Evolutionary conservation across 257 asterid genomes (phyloP), one percentile per base, ranked within the genome.

Genomic region (Nemophila menziesii): DNA sequence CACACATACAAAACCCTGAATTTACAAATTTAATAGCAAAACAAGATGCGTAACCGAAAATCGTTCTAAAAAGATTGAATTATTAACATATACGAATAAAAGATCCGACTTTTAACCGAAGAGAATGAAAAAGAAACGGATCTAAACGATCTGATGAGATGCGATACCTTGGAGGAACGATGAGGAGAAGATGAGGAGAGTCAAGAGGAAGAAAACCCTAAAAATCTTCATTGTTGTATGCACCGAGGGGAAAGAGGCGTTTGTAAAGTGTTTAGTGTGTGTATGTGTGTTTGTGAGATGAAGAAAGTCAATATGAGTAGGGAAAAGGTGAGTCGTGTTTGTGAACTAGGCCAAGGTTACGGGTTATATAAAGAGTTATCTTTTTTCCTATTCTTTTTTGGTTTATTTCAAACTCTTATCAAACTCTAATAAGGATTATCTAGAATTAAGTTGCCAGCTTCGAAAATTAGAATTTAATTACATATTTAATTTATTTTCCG

Each of bases 141-240:
- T 5, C 12, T 16, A 6, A 18, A 44, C 57, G 70, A 70, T 63
- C 68, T 8, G 22, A 12, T 15, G 44, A 39, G 48, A 65, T 24
- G 37, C 60, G 13, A 42, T 54, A 90, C 99, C 92, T 63, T 64
- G 89, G n/a, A 85, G 68, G 55, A 75, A 46, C 2, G 80, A 70
- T 10, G 86, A 77, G 5, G 94, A 81, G 46, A 77, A 65, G n/a
- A 85, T 37, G 43, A 89, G 77, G 47, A 90, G 64, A 18, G 80
- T 56, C 49, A 90, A 66, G 63, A 85, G 39, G 45, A 66, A 46
- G 33, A 74, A 63, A 71, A 56, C 86, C 93, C 94, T 77, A 69
- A 73, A 41, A 41, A 4, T 62, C 54, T 71, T 20, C 94, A 82
- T 74, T 29, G 36, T 29, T 29, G 36, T 29, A 7, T 10, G 8